Conservation (phyloP, 148 eudicot genomes). For the Pouteria glomerata region DNA sequence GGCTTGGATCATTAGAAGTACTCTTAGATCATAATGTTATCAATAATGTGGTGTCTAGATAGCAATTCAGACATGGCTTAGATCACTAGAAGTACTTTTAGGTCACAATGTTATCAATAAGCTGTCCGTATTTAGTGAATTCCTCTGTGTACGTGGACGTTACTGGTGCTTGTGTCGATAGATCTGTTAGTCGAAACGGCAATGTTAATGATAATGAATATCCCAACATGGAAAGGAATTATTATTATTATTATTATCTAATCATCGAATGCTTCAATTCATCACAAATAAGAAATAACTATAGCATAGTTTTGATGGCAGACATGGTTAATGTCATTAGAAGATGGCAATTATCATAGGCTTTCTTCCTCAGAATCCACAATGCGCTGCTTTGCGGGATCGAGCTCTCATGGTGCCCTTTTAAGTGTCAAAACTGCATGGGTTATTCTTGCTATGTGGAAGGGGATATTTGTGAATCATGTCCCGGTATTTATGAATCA, state of each 20-base stretch:
- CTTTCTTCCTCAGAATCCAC: neutral
- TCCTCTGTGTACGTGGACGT: neutral
- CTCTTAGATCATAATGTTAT: neutral
- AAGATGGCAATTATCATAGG: neutral
- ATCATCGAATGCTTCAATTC: neutral
- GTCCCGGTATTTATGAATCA: neutral
- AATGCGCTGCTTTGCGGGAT: neutral
- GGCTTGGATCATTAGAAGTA: too few species aligned
- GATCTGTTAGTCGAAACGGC: neutral
- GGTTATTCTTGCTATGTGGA: too few species aligned
- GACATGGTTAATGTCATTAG: neutral
- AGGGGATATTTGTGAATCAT: too few species aligned
- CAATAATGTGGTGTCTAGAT: too few species aligned
- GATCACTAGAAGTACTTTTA: neutral
- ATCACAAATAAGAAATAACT: too few species aligned
- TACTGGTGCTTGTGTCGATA: too few species aligned
- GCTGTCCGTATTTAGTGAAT: neutral
- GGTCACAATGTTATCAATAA: neutral
- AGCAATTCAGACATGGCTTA: neutral
- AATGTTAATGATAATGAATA: too few species aligned
- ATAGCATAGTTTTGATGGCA: neutral
- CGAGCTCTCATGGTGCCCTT: neutral
- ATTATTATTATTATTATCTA: neutral
- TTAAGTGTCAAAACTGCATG: too few species aligned
- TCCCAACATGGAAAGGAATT: neutral